A percentile compares a stretch with the other conserved stretches of the same genome.
Evolutionary conservation across 2,329 filamentous ascomycete genomes (phyloP).

Genomic region (Cladophialophora bantiana): DNA sequence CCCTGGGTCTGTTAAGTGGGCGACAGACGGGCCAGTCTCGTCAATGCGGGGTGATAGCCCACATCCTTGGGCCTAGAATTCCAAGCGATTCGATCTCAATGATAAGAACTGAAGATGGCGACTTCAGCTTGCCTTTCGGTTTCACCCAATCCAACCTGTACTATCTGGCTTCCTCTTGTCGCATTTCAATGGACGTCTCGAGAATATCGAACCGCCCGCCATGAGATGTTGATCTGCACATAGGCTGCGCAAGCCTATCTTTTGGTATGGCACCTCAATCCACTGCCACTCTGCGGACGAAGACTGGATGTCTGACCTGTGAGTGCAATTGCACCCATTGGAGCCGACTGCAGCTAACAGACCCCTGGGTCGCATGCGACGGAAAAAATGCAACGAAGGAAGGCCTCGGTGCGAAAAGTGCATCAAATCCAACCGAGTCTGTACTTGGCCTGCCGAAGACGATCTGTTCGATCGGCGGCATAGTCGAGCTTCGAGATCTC

Average conservation of each 20-base stretch:
- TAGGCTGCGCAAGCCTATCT: background rate
- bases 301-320: constrained; percentile 35
- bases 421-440: constrained; percentile 33
- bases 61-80: constrained; percentile 3
- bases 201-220: background rate
- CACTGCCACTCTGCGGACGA: constrained; percentile 30
- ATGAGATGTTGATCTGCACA: background rate
- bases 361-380: constrained; percentile 21
- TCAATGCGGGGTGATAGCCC: background rate
- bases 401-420: constrained; percentile 29
- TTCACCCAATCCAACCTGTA: background rate
- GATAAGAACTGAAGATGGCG: background rate
- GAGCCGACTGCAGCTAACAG: background rate
- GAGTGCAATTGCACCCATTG: constrained; percentile 5
- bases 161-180: background rate
- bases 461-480: constrained; percentile 32
- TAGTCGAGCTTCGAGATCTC: constrained; percentile 23
- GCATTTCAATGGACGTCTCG: background rate
- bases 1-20: background rate
- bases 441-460: constrained; percentile 31
- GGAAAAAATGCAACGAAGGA: constrained; percentile 32
- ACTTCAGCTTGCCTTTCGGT: background rate
- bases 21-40: background rate
- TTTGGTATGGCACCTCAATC: constrained; percentile 10
- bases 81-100: background rate